Conservation (phyloP, 2,329 filamentous ascomycete species). For the Furcasterigmium sp. region DNA sequence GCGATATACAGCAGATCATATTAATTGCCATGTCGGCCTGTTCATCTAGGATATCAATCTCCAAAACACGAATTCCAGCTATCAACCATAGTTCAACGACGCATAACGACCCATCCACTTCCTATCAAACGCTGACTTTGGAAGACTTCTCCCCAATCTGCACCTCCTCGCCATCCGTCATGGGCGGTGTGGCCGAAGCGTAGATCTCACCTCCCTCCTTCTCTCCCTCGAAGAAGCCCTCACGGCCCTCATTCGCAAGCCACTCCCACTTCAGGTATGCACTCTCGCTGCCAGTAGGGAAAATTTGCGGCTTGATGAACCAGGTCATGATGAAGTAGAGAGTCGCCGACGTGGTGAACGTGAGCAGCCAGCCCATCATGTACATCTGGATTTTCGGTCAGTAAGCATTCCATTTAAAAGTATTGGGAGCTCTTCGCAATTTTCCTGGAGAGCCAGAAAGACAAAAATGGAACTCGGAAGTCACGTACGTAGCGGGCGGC, state of each 20-base stretch:
- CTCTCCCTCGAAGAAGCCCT: constrained; percentile 19
- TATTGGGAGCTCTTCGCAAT: too few species aligned
- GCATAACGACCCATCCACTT: neutral
- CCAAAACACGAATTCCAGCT: too few species aligned
- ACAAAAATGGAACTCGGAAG: too few species aligned
- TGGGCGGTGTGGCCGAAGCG: constrained; percentile 6
- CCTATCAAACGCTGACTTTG: neutral
- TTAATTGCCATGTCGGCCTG: too few species aligned
- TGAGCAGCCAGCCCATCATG: constrained; percentile 23
- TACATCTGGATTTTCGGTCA: too few species aligned
- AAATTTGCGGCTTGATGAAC: constrained; percentile 16
- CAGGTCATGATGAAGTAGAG: constrained; percentile 15
- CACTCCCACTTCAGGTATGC: constrained; percentile 13
- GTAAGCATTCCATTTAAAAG: too few species aligned
- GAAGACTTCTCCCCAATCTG: constrained; percentile 3
- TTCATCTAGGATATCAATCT: too few species aligned
- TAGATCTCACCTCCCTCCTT: constrained; percentile 8
- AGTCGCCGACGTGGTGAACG: constrained; percentile 17
- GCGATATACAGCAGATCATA: too few species aligned
- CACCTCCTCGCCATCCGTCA: constrained; percentile 6
- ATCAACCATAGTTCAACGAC: too few species aligned
- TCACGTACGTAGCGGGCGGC: constrained; percentile 16
- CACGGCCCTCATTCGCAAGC: constrained; percentile 17
- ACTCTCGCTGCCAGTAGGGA: constrained; percentile 14
- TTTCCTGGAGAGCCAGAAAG: too few species aligned